These are phyloP conservation scores for Acacia pycnantha DNA, from an alignment of 331 rosid genomes.

Conservation along the genomic window DNA sequence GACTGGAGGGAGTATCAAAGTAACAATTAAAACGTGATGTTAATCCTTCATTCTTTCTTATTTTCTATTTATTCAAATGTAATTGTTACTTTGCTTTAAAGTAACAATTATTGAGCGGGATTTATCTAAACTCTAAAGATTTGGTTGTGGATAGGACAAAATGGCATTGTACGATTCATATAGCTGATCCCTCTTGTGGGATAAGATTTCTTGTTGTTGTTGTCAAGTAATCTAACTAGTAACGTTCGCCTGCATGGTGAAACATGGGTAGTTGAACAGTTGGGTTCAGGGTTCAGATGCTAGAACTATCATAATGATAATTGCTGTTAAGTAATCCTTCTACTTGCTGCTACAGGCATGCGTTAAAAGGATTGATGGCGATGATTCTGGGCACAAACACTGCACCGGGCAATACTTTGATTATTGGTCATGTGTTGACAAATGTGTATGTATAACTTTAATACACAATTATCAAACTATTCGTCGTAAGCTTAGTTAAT, in stretches of 20 bases:
- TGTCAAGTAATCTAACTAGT: too few relatives aligned
- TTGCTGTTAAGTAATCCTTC: conserved; percentile 19
- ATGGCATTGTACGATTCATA: too few relatives aligned
- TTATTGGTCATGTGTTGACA: conserved; percentile 83
- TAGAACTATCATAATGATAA: background rate
- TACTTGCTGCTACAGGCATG: conserved; percentile 58
- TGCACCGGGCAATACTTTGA: conserved; percentile 94
- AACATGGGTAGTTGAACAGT: background rate
- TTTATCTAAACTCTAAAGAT: too few relatives aligned
- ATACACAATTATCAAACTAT: background rate
- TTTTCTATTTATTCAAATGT: conserved; percentile 8
- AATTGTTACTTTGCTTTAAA: conserved; percentile 12
- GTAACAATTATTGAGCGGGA: background rate
- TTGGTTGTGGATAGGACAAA: too few relatives aligned
- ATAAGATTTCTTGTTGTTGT: too few relatives aligned
- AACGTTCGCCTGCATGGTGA: background rate
- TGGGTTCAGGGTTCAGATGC: background rate
- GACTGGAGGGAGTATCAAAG: too few relatives aligned
- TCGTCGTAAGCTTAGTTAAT: background rate
- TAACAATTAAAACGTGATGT: background rate
- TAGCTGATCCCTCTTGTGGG: too few relatives aligned
- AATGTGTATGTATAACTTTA: conserved; percentile 63
- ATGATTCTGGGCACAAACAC: conserved; percentile 77
- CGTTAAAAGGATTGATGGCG: conserved; percentile 67
- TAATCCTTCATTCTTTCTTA: conserved; percentile 6